Conservation (phyloP, 2,329 filamentous ascomycete genomes). For the Nigrospora osmanthi region DNA sequence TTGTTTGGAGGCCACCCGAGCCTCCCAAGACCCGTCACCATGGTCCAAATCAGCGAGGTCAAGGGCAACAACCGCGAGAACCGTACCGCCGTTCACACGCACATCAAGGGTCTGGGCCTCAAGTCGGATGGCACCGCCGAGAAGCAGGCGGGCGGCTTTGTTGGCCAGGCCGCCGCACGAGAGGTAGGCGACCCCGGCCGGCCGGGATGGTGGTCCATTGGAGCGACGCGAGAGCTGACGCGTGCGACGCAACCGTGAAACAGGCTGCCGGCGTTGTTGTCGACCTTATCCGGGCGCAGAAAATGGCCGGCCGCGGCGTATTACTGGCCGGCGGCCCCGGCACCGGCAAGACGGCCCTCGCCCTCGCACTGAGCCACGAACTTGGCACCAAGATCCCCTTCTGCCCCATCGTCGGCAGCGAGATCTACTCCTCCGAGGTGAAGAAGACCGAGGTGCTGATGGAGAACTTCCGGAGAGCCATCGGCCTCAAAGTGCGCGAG, state of each 20-base stretch:
- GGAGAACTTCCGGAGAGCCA: constrained; percentile 97
- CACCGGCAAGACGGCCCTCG: constrained; percentile 94
- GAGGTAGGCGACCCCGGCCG: constrained; percentile 52
- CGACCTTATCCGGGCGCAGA: constrained; percentile 90
- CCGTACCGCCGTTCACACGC: constrained; percentile 91
- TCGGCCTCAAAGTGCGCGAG: constrained; percentile 93
- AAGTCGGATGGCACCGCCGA: constrained; percentile 82
- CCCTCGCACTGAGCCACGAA: constrained; percentile 92
- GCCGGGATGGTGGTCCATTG: background rate
- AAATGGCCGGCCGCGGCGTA: constrained; percentile 94
- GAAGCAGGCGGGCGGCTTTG: constrained; percentile 71
- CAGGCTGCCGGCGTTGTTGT: constrained; percentile 93
- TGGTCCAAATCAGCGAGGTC: constrained; percentile 90
- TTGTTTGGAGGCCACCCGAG: no score
- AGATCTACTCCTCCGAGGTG: constrained; percentile 95
- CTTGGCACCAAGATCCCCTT: constrained; percentile 97
- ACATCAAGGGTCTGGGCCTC: constrained; percentile 92
- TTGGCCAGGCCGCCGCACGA: constrained; percentile 79
- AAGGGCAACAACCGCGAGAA: constrained; percentile 93
- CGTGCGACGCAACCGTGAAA: background rate
- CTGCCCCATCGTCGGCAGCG: constrained; percentile 95
- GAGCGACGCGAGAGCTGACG: no score
- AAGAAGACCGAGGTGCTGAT: constrained; percentile 99
- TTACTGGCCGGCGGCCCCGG: constrained; percentile 89
- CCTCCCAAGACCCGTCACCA: constrained; percentile 29